A percentile compares a stretch with the other conserved stretches of the same genome.
Conservation (phyloP, 2,329 filamentous ascomycete species). For the Chaetoscypha palmicola region DNA sequence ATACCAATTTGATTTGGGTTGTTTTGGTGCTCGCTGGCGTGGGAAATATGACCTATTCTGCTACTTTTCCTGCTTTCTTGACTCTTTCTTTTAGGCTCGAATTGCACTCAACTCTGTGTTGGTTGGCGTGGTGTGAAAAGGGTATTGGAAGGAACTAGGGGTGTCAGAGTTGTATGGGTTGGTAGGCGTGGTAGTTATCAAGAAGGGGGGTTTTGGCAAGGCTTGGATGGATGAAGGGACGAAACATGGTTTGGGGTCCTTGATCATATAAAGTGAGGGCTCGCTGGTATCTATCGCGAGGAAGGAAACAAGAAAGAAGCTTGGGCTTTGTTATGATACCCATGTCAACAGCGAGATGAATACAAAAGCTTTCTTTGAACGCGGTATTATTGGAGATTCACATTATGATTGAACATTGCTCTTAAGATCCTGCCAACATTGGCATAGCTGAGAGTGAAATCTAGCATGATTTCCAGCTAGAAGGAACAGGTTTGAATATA, state of each 20-base stretch:
- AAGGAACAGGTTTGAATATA: no score
- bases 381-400: no score
- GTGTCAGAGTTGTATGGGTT: no score
- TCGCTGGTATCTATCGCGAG: slow-evolving; percentile 4
- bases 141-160: not conserved
- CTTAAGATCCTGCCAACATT: no score
- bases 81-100: slow-evolving; percentile 1
- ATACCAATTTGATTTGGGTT: slow-evolving; percentile 30
- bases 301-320: not conserved
- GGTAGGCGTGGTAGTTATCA: no score
- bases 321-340: slow-evolving; percentile 21
- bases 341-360: slow-evolving; percentile 14
- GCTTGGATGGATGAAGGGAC: no score
- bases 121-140: not conserved
- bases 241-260: not conserved
- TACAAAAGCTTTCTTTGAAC: slow-evolving; percentile 14
- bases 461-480: no score
- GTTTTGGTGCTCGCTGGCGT: slow-evolving; percentile 14
- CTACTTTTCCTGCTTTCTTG: slow-evolving; percentile 1
- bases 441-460: no score
- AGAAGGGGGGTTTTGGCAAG: no score
- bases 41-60: slow-evolving; percentile 7
- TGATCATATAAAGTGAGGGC: not conserved
- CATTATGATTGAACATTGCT: no score
- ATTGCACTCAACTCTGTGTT: slow-evolving; percentile 13